phyloP scores from a whole-genome alignment of 306 rosid genomes.

The Quercus rubra region DNA sequence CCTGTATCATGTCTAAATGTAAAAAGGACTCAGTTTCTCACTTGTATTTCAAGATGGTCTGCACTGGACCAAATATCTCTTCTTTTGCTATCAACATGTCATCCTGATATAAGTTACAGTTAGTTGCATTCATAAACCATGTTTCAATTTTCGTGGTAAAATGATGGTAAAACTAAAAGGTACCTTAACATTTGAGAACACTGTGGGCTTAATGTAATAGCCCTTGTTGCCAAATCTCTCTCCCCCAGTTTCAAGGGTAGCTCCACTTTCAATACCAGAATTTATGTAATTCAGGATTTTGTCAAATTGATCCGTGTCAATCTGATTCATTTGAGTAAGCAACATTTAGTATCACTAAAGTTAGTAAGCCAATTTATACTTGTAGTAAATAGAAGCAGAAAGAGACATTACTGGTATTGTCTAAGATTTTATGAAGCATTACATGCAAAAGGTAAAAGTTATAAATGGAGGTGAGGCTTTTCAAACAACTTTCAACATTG shows the following conservation, averaged over 20 bases:
- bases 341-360: slow-evolving; percentile 13
- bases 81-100: slow-evolving; percentile 79
- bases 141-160: not conserved
- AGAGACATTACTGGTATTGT: too few species aligned
- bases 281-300: slow-evolving; percentile 69
- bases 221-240: slow-evolving; percentile 71
- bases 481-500: not conserved
- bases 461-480: not conserved
- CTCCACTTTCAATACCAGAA: slow-evolving; percentile 73
- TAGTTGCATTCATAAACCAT: not conserved
- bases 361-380: slow-evolving; percentile 5
- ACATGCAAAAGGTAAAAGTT: too few species aligned
- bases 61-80: slow-evolving; percentile 95
- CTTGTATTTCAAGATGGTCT: slow-evolving; percentile 80
- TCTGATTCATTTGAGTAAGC: slow-evolving; percentile 34
- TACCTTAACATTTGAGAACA: slow-evolving; percentile 84
- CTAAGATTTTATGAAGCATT: not conserved
- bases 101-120: slow-evolving; percentile 47
- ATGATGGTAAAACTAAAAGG: slow-evolving; percentile 2
- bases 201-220: slow-evolving; percentile 79
- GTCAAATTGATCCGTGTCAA: slow-evolving; percentile 72
- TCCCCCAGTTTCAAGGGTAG: slow-evolving; percentile 87
- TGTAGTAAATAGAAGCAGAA: not conserved
- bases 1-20: too few species aligned
- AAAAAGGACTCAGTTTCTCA: slow-evolving; percentile 28